phyloP scores from a whole-genome alignment of 2,329 filamentous ascomycete species.

The Pseudogymnoascus sp. region DNA sequence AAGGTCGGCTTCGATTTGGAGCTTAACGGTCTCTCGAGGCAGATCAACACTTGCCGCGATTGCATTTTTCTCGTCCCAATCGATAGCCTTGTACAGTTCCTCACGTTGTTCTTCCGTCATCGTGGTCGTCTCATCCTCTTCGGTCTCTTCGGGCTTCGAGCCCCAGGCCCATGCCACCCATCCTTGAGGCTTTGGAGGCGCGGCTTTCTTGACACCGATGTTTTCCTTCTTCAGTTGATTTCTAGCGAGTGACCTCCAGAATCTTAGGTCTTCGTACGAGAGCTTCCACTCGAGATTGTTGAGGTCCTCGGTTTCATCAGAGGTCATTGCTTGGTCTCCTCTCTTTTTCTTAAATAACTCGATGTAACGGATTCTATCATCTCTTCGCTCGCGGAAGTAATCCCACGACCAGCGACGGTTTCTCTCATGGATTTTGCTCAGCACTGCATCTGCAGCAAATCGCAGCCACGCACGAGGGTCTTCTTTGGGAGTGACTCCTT shows the following conservation, averaged over 20 bases:
- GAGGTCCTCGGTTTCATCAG: conserved; percentile 65
- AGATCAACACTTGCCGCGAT: conserved; percentile 82
- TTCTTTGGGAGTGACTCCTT: conserved; percentile 71
- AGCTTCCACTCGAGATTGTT: conserved; percentile 78
- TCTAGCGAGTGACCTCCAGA: conserved; percentile 90
- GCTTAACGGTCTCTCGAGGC: conserved; percentile 83
- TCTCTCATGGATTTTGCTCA: conserved; percentile 89
- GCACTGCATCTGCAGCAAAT: conserved; percentile 83
- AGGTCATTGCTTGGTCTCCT: conserved; percentile 58
- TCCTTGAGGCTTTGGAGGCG: conserved; percentile 55
- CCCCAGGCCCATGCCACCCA: conserved; percentile 95
- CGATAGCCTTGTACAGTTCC: conserved; percentile 94
- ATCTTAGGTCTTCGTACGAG: conserved; percentile 88
- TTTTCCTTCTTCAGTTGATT: conserved; percentile 96
- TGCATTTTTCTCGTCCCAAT: conserved; percentile 94
- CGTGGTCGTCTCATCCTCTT: conserved; percentile 66
- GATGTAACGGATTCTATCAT: conserved; percentile 84
- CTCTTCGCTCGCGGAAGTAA: conserved; percentile 85
- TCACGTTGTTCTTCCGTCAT: conserved; percentile 96
- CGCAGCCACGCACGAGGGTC: conserved; percentile 86
- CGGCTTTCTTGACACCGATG: conserved; percentile 71
- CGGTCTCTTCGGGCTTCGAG: conserved; percentile 51
- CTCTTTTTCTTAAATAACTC: conserved; percentile 89
- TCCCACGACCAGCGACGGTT: conserved; percentile 95
- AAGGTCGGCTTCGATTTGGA: conserved; percentile 88